These are phyloP conservation scores for Solidago caesia DNA, from an alignment of 129 eudicot species.

Conservation along the genomic window DNA sequence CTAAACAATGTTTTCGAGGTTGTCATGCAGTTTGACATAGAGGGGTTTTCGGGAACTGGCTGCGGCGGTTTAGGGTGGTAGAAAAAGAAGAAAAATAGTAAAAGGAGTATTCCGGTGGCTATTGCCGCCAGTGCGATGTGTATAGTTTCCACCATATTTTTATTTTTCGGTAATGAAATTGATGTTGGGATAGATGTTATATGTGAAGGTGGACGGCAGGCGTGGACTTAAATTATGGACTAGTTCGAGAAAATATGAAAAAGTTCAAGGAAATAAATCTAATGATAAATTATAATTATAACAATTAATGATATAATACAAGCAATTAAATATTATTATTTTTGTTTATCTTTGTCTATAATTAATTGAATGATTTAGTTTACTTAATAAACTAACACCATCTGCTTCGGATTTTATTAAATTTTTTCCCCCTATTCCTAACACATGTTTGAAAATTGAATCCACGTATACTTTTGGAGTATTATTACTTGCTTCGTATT, in stretches of 20 bases:
- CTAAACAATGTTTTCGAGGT: conserved; percentile 37
- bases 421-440: too few species aligned
- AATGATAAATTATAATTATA: too few species aligned
- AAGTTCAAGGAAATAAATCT: too few species aligned
- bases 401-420: too few species aligned
- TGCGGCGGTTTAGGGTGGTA: conserved; percentile 26
- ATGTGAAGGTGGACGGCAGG: conserved; percentile 35
- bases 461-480: too few species aligned
- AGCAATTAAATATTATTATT: not conserved
- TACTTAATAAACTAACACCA: too few species aligned
- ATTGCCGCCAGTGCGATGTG: conserved; percentile 32
- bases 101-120: conserved; percentile 27
- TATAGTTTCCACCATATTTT: conserved; percentile 38
- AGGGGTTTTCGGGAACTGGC: conserved; percentile 12
- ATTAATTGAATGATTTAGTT: too few species aligned
- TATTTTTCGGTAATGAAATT: conserved; percentile 11
- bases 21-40: conserved; percentile 10
- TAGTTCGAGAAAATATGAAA: conserved; percentile 9
- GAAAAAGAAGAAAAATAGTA: conserved; percentile 30
- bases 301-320: too few species aligned
- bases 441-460: too few species aligned
- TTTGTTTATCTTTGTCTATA: too few species aligned
- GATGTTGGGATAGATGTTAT: conserved; percentile 13
- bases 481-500: too few species aligned
- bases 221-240: conserved; percentile 4